A percentile compares a stretch with the other conserved stretches of the same genome.
Evolutionary conservation across 2,329 filamentous ascomycete genomes (phyloP).

Genomic region (Cladosporium halotolerans): DNA sequence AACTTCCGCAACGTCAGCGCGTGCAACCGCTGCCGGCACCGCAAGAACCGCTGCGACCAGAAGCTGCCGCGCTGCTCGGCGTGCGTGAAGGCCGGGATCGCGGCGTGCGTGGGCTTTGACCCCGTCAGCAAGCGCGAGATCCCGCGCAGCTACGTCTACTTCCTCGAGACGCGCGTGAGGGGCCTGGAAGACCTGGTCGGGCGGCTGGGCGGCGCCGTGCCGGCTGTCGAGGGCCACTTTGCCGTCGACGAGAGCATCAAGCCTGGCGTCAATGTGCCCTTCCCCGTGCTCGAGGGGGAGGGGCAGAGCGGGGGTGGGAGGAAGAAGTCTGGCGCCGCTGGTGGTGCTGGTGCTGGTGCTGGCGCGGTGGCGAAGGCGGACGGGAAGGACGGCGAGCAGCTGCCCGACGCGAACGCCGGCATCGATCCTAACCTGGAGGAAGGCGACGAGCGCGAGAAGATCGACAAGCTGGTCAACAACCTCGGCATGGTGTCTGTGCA

Average conservation of each 20-base stretch:
- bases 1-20: conserved; percentile 63
- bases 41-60: conserved; percentile 95
- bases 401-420: conserved; percentile 16
- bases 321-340: conserved; percentile 1
- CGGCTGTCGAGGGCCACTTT: conserved; percentile 61
- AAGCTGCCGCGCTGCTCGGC: conserved; percentile 82
- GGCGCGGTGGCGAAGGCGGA: conserved; percentile 1
- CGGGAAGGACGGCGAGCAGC: not conserved
- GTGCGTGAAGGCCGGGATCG: conserved; percentile 77
- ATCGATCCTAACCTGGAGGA: conserved; percentile 32
- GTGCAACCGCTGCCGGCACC: conserved; percentile 83
- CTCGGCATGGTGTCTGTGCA: conserved; percentile 72
- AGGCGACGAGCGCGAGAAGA: conserved; percentile 52
- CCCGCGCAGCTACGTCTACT: conserved; percentile 82
- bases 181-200: conserved; percentile 73
- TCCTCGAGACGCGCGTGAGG: conserved; percentile 78
- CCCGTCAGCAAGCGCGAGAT: conserved; percentile 96
- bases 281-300: conserved; percentile 17
- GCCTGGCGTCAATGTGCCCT: conserved; percentile 32
- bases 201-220: conserved; percentile 64
- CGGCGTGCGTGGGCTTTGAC: conserved; percentile 90
- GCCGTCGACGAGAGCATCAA: conserved; percentile 34
- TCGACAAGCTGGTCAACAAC: conserved; percentile 62
- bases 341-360: no score
- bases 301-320: not conserved